phyloP scores from a whole-genome alignment of 2,329 filamentous ascomycete species.

The Xylariaceae sp. region DNA sequence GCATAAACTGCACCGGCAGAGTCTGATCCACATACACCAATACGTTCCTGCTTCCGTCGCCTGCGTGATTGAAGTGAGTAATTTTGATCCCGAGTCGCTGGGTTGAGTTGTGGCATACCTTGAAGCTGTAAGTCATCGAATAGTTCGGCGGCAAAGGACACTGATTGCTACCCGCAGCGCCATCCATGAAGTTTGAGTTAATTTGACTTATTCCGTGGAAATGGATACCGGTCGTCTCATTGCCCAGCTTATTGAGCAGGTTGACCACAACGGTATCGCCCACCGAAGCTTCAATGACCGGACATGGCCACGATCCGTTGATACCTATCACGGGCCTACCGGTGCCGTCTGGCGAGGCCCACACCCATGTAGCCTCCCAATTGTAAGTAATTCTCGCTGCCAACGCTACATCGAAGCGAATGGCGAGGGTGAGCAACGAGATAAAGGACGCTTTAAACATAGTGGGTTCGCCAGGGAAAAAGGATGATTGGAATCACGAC shows the following conservation, averaged over 20 bases:
- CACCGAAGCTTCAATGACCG: constrained; percentile 49
- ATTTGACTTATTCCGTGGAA: constrained; percentile 61
- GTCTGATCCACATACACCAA: constrained; percentile 37
- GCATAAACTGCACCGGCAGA: background rate
- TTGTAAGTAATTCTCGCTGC: constrained; percentile 48
- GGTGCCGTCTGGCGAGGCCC: constrained; percentile 55
- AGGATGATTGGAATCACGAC: background rate
- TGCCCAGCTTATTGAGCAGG: constrained; percentile 45
- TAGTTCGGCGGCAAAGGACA: constrained; percentile 49
- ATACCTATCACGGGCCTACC: constrained; percentile 57
- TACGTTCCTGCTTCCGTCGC: constrained; percentile 41
- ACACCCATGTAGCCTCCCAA: constrained; percentile 59
- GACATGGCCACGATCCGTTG: constrained; percentile 61
- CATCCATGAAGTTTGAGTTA: constrained; percentile 56
- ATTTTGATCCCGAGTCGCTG: background rate
- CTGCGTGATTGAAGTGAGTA: constrained; percentile 18
- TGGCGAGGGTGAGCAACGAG: constrained; percentile 12
- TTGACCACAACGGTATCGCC: constrained; percentile 49
- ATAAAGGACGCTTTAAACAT: constrained; percentile 1
- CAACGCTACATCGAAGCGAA: constrained; percentile 24
- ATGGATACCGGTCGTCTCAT: constrained; percentile 48
- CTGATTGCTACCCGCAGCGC: constrained; percentile 51
- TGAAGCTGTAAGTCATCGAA: constrained; percentile 54
- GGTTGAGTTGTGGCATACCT: constrained; percentile 31
- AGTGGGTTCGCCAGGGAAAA: background rate